phyloP scores from a whole-genome alignment of 2,329 filamentous ascomycete genomes.

The Aspergillus pseudonomiae region DNA sequence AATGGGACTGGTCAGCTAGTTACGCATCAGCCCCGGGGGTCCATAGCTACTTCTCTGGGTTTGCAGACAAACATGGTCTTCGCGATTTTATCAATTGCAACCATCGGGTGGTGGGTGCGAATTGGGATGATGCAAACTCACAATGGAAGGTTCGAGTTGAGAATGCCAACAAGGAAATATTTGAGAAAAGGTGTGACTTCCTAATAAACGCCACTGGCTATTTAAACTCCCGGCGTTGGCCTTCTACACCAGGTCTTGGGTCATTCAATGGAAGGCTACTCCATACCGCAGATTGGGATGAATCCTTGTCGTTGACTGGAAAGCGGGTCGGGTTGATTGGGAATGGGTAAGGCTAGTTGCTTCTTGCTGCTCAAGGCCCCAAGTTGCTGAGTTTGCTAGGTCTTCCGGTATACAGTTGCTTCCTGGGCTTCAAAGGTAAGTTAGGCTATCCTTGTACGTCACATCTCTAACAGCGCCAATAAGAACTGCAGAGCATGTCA shows the following conservation, averaged over 20 bases:
- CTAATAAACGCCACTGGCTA: not conserved
- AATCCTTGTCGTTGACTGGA: constrained; percentile 34
- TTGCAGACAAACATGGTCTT: constrained; percentile 10
- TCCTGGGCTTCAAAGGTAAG: not conserved
- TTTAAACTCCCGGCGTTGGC: constrained; percentile 43
- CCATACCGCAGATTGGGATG: constrained; percentile 48
- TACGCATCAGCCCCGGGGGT: constrained; percentile 8
- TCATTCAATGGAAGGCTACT: constrained; percentile 48
- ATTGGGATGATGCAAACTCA: constrained; percentile 3
- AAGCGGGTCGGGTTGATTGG: constrained; percentile 40
- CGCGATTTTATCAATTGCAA: constrained; percentile 1
- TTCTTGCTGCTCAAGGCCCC: not conserved
- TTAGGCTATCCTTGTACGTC: not conserved
- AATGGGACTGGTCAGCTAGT: not conserved
- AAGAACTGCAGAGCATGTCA: not conserved
- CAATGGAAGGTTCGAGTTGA: not conserved
- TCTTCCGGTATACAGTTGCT: not conserved
- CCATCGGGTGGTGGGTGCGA: constrained; percentile 4
- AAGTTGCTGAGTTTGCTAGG: not conserved
- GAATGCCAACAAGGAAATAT: not conserved
- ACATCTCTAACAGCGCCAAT: not conserved
- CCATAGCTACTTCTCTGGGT: constrained; percentile 10
- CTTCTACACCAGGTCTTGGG: constrained; percentile 49
- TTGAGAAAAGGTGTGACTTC: not conserved
- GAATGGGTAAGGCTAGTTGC: constrained; percentile 25